Evolutionary conservation across 2,329 filamentous ascomycete genomes (phyloP), one percentile per base, ranked within the genome.

Genomic region (Exophiala sp.): DNA sequence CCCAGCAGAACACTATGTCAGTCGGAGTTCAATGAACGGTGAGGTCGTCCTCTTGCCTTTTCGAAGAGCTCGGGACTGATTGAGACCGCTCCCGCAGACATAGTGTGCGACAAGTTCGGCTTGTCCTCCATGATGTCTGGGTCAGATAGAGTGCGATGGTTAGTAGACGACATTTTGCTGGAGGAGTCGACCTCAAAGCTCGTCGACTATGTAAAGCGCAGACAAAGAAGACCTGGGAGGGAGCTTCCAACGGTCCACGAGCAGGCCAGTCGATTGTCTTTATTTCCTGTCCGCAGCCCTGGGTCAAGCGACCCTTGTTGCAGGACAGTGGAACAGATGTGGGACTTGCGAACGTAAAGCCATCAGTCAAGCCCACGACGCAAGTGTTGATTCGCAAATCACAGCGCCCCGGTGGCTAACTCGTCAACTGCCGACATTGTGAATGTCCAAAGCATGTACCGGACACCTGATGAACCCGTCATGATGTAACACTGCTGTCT

Each of bases 31-130:
- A 13, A 37, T 8, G 9, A 37, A 29, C 13, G 13, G 11, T 43
- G 41, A 11, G 16, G 14, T 1, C 8, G 19, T 16, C 5, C 24
- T 32, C 49, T 24, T 24, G 55, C 55, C 52, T 58, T 58, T 39
- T 58, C 56, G 27, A 58, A 58, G 13, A 58, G 46, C 22, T 58
- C 56, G 3, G 54, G 56, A 18, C 51, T 57, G 32, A 57, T 58
- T 16, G 54, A 53, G 32, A 57, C 46, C 3, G 56, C 56, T 11
- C 56, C 56, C 8, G 56, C 43, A 24, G 56, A 58, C 13, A 57
- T 40, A 2, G 51, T 52, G 13, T 58, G 54, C 5, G 50, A 19
- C 50, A 57, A 42, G 13, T n/a, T 19, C 2, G 50, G 44, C 54
- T 57, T 54, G 23, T 55, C 51, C 16, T 49, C 48, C 16, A 55